Evolutionary conservation across 2,329 filamentous ascomycete genomes (phyloP), one percentile per base, ranked within the genome.

Genomic region (Sporothrix curviconia): DNA sequence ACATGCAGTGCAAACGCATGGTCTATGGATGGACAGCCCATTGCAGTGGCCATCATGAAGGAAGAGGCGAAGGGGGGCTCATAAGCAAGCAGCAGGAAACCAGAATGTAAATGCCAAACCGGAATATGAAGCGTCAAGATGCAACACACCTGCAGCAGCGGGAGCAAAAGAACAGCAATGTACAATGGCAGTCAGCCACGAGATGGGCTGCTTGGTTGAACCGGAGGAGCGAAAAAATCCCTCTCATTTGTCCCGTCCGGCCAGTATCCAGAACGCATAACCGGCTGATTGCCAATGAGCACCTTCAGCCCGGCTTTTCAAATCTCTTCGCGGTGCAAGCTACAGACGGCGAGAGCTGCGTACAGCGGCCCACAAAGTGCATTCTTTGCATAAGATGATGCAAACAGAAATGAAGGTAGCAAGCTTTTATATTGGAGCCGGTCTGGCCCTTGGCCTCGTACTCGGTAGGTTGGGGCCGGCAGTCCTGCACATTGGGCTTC

Each of bases 111-210:
- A n/a, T n/a, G n/a, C n/a, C n/a, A n/a, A n/a, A n/a, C n/a, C n/a
- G n/a, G n/a, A n/a, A n/a, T n/a, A n/a, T n/a, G n/a, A 30, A 19
- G 19, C 40, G 34, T 36, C 34, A 36, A 53, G 34, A 53, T 53
- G 56, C 49, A 54, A 37, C 49, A 32, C 43, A 58, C 43, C 32
- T 28, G 51, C 40, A n/a, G 49, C 34, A 43, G 32, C 24, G 37
- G 37, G n/a, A n/a, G n/a, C n/a, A n/a, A n/a, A n/a, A n/a, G n/a
- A n/a, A n/a, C n/a, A n/a, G n/a, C n/a, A 15, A 50, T 50, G 49
- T 53, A 58, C 56, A 54, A 36, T 42, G n/a, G 25, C 56, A 58
- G 55, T 30, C 56, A 37, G 30, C 50, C 49, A 47, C 49, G 40
- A 53, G 49, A 53, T 53, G 22, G 19, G 32, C n/a, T n/a, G n/a